Evolutionary conservation across 371 early-diverging fungal species (phyloP), one percentile per base, ranked within the genome.

Genomic region (Mortierella sp.): DNA sequence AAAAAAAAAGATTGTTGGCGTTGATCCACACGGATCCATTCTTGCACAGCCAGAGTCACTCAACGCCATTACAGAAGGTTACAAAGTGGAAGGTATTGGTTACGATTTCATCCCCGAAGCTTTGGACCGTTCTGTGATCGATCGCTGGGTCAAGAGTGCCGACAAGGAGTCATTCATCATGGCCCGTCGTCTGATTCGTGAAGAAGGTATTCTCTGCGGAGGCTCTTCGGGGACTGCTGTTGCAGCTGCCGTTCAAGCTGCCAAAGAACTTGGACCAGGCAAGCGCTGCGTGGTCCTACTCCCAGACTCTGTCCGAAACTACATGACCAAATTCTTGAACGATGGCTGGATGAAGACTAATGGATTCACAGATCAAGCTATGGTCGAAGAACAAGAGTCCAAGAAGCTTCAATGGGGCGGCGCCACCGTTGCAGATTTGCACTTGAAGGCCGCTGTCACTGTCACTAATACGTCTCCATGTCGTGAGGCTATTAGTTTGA

Each of bases 31-130:
- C 65, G 97, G 97, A 43, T 97, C 97, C 23, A 95, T 98, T 76
- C 89, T 99, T 49, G 99, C 99, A 23, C 87, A 87, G 61, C 97
- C 97, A 47, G 95, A 95, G 43, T 77, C 87, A 19, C 89, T 97
- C 62, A 96, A 97, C 87, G 73, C 83, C 9, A 82, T 79, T 7
- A 85, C 75, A 22, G 84, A 84, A n/a, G 79, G 85, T 26, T 92
- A 92, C 79, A 87, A 90, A 85, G 97, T 97, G 28, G 98, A 99
- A 88, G 99, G 98, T 62, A 97, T 99, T 55, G 98, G 99, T 37
- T 97, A 99, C 78, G 98, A 99, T 84, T 99, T 98, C 83, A 90
- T 99, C 68, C 98, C 99, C 31, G 91, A 96, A 47, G 96, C 93
- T 22, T 84, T 98, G 65, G 93, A 97, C 66, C 92, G 95, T 47